phyloP scores from a whole-genome alignment of 1,284 basidiomycete genomes.

The Boletus subluridellus region DNA sequence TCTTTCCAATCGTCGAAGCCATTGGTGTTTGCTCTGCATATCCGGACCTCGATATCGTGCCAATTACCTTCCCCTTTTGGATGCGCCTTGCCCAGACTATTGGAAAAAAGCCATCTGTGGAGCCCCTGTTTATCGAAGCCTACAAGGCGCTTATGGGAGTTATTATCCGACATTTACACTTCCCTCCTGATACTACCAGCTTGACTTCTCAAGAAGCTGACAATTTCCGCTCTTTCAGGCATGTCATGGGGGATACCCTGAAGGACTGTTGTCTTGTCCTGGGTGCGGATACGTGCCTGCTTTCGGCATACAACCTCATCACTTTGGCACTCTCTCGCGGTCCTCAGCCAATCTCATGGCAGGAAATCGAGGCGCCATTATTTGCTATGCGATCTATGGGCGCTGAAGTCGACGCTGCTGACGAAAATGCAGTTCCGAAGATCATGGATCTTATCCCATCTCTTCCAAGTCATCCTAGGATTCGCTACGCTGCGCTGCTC shows the following conservation, averaged over 20 bases:
- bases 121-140: constrained; percentile 72
- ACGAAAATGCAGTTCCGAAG: constrained; percentile 85
- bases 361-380: constrained; percentile 95
- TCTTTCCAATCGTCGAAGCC: constrained; percentile 92
- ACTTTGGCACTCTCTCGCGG: constrained; percentile 63
- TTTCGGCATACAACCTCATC: constrained; percentile 80
- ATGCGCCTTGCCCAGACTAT: constrained; percentile 85
- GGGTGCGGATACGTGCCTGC: constrained; percentile 81
- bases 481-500: constrained; percentile 93
- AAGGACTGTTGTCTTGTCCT: constrained; percentile 98
- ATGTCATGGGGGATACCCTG: constrained; percentile 98
- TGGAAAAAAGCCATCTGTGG: constrained; percentile 67
- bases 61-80: constrained; percentile 99
- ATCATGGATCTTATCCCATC: constrained; percentile 94
- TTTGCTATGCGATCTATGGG: constrained; percentile 99
- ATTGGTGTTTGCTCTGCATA: constrained; percentile 94
- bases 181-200: constrained; percentile 69
- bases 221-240: constrained; percentile 91
- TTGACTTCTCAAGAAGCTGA: constrained; percentile 86
- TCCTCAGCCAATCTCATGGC: constrained; percentile 70
- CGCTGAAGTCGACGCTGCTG: constrained; percentile 82
- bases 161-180: constrained; percentile 91
- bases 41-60: constrained; percentile 92
- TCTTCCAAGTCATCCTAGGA: constrained; percentile 86
- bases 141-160: constrained; percentile 83